phyloP scores from a whole-genome alignment of 1,284 basidiomycete genomes.

The Wolfiporia cocos region DNA sequence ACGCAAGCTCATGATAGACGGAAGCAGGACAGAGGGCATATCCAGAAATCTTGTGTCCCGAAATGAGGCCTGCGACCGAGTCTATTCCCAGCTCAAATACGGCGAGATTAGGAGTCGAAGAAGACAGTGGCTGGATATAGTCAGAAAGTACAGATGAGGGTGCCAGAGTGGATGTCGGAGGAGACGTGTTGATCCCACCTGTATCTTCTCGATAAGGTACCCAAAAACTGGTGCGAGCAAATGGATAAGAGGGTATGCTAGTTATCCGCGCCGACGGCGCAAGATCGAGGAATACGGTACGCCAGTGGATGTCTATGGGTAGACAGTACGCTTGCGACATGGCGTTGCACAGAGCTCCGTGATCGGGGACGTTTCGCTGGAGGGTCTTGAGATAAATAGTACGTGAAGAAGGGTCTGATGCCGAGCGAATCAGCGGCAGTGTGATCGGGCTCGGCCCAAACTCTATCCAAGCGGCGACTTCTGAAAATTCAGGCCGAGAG shows the following conservation, averaged over 20 bases:
- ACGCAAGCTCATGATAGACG: conserved; percentile 53
- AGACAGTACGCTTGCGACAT: conserved; percentile 45
- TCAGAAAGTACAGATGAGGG: conserved; percentile 25
- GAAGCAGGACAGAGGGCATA: conserved; percentile 62
- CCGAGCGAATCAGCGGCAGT: conserved; percentile 43
- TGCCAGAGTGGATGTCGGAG: not conserved
- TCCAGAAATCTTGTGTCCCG: conserved; percentile 54
- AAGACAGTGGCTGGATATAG: too few relatives aligned
- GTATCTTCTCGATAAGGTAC: conserved; percentile 36
- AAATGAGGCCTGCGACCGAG: conserved; percentile 38
- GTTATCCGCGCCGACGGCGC: conserved; percentile 31
- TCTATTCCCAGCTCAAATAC: conserved; percentile 49
- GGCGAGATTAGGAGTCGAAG: too few relatives aligned
- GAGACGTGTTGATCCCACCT: not conserved
- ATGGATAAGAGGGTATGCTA: conserved; percentile 58
- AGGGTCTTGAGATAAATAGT: conserved; percentile 38
- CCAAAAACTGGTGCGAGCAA: conserved; percentile 52
- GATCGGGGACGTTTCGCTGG: conserved; percentile 36
- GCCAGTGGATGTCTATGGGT: conserved; percentile 42
- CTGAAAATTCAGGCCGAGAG: conserved; percentile 19
- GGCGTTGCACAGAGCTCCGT: conserved; percentile 37
- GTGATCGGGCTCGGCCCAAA: conserved; percentile 56
- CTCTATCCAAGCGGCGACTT: conserved; percentile 52
- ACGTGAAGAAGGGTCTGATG: not conserved
- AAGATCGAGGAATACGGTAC: conserved; percentile 44